phyloP scores from a whole-genome alignment of 257 asterid species.

The Lavandula angustifolia region DNA sequence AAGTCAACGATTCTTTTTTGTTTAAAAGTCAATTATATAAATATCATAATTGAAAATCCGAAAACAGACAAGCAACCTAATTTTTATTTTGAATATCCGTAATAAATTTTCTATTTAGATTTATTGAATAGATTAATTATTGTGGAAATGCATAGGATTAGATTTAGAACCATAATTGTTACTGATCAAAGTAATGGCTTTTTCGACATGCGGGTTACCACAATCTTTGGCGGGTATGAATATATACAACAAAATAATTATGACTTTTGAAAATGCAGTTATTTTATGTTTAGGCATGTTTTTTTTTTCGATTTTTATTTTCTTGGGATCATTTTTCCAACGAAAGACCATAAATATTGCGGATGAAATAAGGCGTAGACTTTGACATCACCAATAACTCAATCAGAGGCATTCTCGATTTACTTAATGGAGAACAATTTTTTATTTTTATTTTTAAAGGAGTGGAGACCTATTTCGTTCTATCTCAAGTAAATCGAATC shows the following conservation, averaged over 20 bases:
- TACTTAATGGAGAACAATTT: neutral
- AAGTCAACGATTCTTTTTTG: too few species aligned
- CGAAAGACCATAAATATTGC: conserved; percentile 18
- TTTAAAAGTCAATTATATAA: too few species aligned
- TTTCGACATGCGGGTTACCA: conserved; percentile 8
- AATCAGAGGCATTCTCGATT: neutral
- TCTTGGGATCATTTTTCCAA: conserved; percentile 25
- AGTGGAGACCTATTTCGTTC: too few species aligned
- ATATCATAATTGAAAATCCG: too few species aligned
- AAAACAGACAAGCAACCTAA: neutral
- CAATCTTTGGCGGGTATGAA: conserved; percentile 14
- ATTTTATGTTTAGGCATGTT: neutral
- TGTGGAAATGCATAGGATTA: neutral
- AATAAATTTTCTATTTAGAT: neutral
- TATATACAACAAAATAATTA: neutral
- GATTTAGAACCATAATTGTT: neutral
- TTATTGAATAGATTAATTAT: neutral
- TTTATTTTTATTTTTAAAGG: too few species aligned
- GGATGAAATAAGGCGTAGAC: conserved; percentile 5
- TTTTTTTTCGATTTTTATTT: neutral
- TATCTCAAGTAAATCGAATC: too few species aligned
- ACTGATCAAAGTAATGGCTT: neutral
- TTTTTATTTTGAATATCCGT: neutral
- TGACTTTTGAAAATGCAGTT: neutral
- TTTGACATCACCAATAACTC: neutral